phyloP scores from a whole-genome alignment of 148 eudicot genomes.

The Pharnaceum exiguum region DNA sequence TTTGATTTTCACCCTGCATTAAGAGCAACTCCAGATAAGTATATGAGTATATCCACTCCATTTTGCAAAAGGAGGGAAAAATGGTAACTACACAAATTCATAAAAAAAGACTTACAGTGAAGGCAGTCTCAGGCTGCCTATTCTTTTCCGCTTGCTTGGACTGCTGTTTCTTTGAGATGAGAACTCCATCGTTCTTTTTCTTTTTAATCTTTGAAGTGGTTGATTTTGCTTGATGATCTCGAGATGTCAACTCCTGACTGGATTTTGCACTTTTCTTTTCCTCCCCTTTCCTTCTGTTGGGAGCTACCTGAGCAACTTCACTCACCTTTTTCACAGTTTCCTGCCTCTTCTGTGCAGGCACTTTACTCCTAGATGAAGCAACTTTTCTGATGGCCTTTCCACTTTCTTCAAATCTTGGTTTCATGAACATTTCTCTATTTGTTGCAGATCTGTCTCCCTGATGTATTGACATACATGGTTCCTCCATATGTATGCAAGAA shows the following conservation, averaged over 20 bases:
- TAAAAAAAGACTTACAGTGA: constrained; percentile 32
- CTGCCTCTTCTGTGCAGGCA: constrained; percentile 29
- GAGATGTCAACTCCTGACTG: constrained; percentile 12
- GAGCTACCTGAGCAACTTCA: constrained; percentile 19
- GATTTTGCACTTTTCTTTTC: constrained; percentile 27
- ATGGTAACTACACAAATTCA: not conserved
- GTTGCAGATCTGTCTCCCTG: constrained; percentile 9
- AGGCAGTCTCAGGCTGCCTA: constrained; percentile 10
- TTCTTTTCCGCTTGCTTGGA: too few relatives aligned
- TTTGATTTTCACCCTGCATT: constrained; percentile 36
- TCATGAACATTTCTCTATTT: constrained; percentile 8
- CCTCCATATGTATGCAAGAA: constrained; percentile 20
- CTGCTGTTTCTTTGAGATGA: constrained; percentile 17
- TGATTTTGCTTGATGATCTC: constrained; percentile 23
- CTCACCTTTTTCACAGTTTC: constrained; percentile 24
- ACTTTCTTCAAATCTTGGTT: constrained; percentile 19
- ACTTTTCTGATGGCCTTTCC: constrained; percentile 14
- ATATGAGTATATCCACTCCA: not conserved
- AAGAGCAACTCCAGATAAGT: not conserved
- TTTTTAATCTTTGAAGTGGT: constrained; percentile 16
- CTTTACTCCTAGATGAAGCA: constrained; percentile 25
- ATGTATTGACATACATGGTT: constrained; percentile 13
- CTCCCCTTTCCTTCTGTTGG: constrained; percentile 28
- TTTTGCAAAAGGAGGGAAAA: not conserved
- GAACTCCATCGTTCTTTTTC: constrained; percentile 24